Evolutionary conservation across 1,139 yeast species (phyloP).

Genomic region (Geotrichum klebahnii): DNA sequence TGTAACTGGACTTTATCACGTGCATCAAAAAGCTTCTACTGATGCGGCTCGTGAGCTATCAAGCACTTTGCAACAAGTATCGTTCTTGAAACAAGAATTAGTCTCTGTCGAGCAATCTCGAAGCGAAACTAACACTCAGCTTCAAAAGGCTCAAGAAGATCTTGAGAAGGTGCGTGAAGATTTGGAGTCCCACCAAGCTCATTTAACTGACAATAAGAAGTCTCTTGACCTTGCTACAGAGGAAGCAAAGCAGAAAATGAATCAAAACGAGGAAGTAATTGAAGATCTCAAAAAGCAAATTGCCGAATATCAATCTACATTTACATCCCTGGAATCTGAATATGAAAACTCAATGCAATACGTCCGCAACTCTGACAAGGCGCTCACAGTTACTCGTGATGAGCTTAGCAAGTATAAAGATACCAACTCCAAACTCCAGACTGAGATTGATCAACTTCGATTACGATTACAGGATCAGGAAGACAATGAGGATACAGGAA

Average conservation of each 20-base stretch:
- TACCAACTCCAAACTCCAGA: constrained; percentile 51
- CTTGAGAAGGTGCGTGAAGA: not conserved
- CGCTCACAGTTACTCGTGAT: constrained; percentile 66
- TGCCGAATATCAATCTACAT: constrained; percentile 17
- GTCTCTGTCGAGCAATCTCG: constrained; percentile 18
- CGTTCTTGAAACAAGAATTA: constrained; percentile 32
- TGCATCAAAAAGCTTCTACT: constrained; percentile 38
- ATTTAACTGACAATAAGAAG: constrained; percentile 7
- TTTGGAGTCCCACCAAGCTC: constrained; percentile 9
- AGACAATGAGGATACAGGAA: constrained; percentile 13
- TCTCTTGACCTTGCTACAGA: constrained; percentile 19
- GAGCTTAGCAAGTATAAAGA: constrained; percentile 63
- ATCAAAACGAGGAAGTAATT: constrained; percentile 8
- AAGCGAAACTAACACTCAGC: constrained; percentile 13
- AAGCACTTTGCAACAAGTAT: constrained; percentile 29
- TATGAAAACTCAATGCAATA: constrained; percentile 69
- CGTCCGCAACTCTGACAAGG: constrained; percentile 69
- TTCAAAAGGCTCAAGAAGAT: constrained; percentile 2
- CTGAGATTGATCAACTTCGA: constrained; percentile 54
- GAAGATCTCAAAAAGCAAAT: constrained; percentile 19
- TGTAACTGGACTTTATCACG: constrained; percentile 31
- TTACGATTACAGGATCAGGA: constrained; percentile 20
- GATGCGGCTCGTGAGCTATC: constrained; percentile 31
- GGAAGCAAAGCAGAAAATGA: constrained; percentile 18
- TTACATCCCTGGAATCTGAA: constrained; percentile 46